A percentile compares a stretch with the other conserved stretches of the same genome.
These are phyloP conservation scores for Paramecium caudatum DNA, from an alignment of 73 alveolate genomes.

Conservation along the genomic window DNA sequence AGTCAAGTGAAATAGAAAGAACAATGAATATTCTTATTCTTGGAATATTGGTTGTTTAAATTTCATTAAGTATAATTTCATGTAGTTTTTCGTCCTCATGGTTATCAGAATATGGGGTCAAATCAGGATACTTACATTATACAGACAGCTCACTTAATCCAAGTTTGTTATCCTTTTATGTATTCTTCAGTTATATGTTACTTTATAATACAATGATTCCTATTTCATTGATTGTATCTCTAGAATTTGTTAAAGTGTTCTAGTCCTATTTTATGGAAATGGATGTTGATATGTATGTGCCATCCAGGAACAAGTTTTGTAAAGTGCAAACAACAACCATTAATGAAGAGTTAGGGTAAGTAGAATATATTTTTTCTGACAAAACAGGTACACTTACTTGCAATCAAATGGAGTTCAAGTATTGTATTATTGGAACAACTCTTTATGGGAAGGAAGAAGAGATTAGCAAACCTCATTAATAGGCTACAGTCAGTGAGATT, in stretches of 20 bases:
- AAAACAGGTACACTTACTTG: constrained; percentile 93
- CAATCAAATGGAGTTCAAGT: constrained; percentile 87
- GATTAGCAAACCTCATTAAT: background rate
- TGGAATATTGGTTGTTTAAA: constrained; percentile 28
- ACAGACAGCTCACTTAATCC: constrained; percentile 52
- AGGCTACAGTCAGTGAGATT: background rate
- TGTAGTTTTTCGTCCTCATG: background rate
- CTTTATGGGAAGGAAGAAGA: constrained; percentile 64
- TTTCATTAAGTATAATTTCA: background rate
- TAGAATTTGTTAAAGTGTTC: constrained; percentile 85
- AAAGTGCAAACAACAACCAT: constrained; percentile 80
- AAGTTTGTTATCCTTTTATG: constrained; percentile 48
- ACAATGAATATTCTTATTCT: constrained; percentile 66
- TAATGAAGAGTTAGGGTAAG: constrained; percentile 91
- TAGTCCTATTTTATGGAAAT: constrained; percentile 84
- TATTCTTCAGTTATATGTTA: constrained; percentile 85
- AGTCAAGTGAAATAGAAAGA: constrained; percentile 77
- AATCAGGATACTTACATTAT: constrained; percentile 45
- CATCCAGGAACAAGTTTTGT: constrained; percentile 79
- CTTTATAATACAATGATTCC: constrained; percentile 90
- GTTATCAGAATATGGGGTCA: background rate
- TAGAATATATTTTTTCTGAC: constrained; percentile 89
- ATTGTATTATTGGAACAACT: constrained; percentile 78
- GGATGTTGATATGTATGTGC: constrained; percentile 79
- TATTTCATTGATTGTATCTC: constrained; percentile 82